Base-by-base conservation (phyloP, 306 rosid genomes). In the Quercus agrifolia region DNA sequence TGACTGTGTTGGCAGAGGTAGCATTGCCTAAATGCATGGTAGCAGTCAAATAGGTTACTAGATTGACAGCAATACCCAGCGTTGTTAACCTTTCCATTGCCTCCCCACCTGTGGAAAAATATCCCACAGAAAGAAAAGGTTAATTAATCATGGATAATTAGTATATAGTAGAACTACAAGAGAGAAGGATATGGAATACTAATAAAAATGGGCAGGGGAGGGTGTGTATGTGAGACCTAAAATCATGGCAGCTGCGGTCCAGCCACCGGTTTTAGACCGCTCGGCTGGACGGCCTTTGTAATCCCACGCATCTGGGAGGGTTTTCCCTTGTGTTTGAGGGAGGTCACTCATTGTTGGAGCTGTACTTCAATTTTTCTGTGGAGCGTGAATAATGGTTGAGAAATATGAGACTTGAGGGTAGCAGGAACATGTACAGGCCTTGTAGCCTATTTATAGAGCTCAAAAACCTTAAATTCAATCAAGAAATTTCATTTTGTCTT, bases 21-120 rank as follows among this genome's bases (percentile, higher is more conserved):
- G 97, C 98, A 83, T 86, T 95, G 56, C 99, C 99, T 87, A 95
- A 85, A 84, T 95, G 96, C 99, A 92, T 92, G 4, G 97, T 89
- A 0, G 77, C 90, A 0, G 95, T 90, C 87, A 95, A 73, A 83
- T 95, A 95, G 3, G 97, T 91, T 28, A 95, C 98, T 84, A 95
- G 70, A 82, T 95, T 95, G 41, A 92, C 97, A 0, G 96, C 98
- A 2, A 95, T 92, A 1, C 99, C 98, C 0, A 92, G 83, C n/a
- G 99, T 92, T 20, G 95, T 90, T 51, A 92, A 46, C 82, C 99
- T 91, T 86, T 95, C 99, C 23, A 85, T 80, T 69, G 92, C 94
- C 78, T 95, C 99, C 30, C 85, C 97, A 5, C 97, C 98, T 90
- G 86, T 62, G n/a, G 66, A 19, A 61, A 25, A 19, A 55, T 10